Conservation (phyloP, 2,329 filamentous ascomycete genomes). For the Colletotrichum higginsianum region DNA sequence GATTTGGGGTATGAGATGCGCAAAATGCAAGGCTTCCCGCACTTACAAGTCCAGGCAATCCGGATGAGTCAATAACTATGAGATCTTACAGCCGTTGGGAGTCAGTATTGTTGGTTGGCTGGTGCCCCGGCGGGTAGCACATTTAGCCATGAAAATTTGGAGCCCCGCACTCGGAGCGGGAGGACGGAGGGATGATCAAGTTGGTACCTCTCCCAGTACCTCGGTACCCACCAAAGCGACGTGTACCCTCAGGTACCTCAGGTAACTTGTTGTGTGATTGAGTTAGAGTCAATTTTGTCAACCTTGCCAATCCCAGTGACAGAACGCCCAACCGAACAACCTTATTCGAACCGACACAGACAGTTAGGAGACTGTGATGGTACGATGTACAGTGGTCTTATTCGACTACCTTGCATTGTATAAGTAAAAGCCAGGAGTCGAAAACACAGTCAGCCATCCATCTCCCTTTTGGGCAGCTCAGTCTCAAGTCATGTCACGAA, state of each 20-base stretch:
- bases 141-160: constrained; percentile 35
- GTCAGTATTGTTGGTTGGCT: neutral
- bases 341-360: constrained; percentile 5
- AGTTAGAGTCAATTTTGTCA: constrained; percentile 10
- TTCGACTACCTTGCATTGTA: neutral
- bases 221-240: too few species aligned
- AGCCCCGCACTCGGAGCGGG: constrained; percentile 38
- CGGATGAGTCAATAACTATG: constrained; percentile 32
- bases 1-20: too few species aligned
- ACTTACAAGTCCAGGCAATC: constrained; percentile 12
- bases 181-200: neutral
- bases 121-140: constrained; percentile 14
- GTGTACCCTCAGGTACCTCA: too few species aligned
- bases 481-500: neutral
- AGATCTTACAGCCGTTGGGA: constrained; percentile 14
- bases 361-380: neutral
- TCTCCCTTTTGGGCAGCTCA: neutral
- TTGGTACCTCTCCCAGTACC: too few species aligned
- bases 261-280: neutral
- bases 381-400: neutral
- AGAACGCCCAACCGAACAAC: neutral
- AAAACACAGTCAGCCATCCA: too few species aligned
- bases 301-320: neutral
- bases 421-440: neutral
- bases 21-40: constrained; percentile 1